Base-by-base conservation (phyloP, 345 rosid genomes). In the Hibiscus tridactylites region DNA sequence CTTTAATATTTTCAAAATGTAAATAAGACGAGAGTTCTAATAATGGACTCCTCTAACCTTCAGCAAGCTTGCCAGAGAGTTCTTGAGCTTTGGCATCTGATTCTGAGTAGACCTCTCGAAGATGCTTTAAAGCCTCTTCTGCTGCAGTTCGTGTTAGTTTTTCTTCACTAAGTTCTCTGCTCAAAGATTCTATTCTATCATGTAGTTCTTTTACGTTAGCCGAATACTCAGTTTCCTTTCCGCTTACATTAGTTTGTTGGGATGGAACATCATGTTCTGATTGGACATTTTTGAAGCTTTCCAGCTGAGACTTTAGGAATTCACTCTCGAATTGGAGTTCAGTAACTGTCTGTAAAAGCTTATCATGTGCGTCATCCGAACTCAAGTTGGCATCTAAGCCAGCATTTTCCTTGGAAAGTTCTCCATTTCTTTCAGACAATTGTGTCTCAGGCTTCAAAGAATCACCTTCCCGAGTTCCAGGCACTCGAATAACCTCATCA, bases 111-210 rank as follows among this genome's bases (percentile, higher is more conserved):
- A 76, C 83, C 75, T 82, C 88, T 66, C 88, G 87, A 15, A 95
- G 89, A 85, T 92, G 99, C 79, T 83, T 86, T 69, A 95, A 76
- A 72, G 97, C 99, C 78, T 79, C 80, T 82, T 95, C 97, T 58
- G 97, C 96, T 33, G 97, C 97, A 76, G 74, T 77, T 56, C 96
- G 81, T 16, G 92, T 91, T 84, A 80, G 87, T 76, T 80, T 91
- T 67, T 95, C 97, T 60, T 79, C 93, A 46, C 78, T 31, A 37
- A 95, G 90, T 70, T 91, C 92, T 73, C 65, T 83, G 77, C 68
- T 79, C 84, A 91, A 73, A 28, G 88, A 79, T 59, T 82, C 85
- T 35, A 91, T 75, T 78, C 46, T 80, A 59, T 80, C 83, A 21
- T 39, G 81, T 52, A 93, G 86, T 64, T 84, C 76, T 72, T 83